A percentile compares a stretch with the other conserved stretches of the same genome.
Conservation (phyloP, 129 eudicot species). For the Logfia minima region DNA sequence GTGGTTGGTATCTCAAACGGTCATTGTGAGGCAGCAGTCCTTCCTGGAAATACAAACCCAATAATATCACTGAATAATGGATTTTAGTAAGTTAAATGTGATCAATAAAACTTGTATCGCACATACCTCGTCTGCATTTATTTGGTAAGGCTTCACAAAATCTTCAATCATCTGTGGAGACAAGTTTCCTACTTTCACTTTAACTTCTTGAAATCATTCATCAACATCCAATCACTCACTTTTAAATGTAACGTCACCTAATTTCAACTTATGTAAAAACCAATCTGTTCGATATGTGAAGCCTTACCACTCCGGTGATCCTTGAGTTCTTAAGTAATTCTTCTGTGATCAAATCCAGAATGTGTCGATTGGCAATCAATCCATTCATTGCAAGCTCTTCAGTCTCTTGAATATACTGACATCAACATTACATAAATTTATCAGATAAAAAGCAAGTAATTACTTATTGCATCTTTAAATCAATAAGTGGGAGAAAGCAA, state of each 20-base stretch:
- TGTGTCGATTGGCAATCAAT: constrained; percentile 68
- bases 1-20: constrained; percentile 52
- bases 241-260: background rate
- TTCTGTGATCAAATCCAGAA: constrained; percentile 62
- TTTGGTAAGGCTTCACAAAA: constrained; percentile 72
- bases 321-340: constrained; percentile 70
- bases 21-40: constrained; percentile 74
- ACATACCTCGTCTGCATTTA: constrained; percentile 60
- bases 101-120: background rate
- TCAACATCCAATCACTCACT: background rate
- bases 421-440: constrained; percentile 23
- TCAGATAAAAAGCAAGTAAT: background rate
- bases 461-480: background rate
- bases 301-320: constrained; percentile 85
- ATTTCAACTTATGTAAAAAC: constrained; percentile 6
- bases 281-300: background rate
- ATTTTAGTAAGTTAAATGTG: background rate
- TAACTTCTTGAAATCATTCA: constrained; percentile 62
- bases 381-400: constrained; percentile 90
- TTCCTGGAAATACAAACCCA: constrained; percentile 46
- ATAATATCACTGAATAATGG: background rate
- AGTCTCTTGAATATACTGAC: constrained; percentile 90
- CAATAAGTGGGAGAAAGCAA: background rate
- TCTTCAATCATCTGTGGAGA: constrained; percentile 88
- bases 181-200: constrained; percentile 52